phyloP scores from a whole-genome alignment of 352 stramenopile species.

The Globisporangium camurandrum region DNA sequence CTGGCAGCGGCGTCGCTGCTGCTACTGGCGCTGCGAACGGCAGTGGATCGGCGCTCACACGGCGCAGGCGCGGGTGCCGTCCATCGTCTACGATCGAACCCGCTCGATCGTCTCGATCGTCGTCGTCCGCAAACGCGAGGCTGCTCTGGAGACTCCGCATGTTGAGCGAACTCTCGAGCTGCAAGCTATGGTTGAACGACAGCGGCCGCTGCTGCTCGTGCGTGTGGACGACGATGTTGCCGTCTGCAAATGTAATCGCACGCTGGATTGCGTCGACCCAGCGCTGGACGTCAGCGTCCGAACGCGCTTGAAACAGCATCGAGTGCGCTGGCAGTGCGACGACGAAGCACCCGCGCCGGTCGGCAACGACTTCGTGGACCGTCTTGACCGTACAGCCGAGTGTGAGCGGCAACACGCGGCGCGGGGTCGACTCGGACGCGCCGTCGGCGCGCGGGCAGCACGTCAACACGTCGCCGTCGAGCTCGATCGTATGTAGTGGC shows the following conservation, averaged over 20 bases:
- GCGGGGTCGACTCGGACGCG: conserved; percentile 22
- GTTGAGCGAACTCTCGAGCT: conserved; percentile 43
- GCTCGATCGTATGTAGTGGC: conserved; percentile 58
- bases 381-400: conserved; percentile 47
- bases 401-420: conserved; percentile 32
- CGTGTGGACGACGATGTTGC: conserved; percentile 42
- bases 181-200: conserved; percentile 41
- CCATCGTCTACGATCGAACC: background rate
- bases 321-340: conserved; percentile 49
- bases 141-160: conserved; percentile 25
- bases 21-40: too few species aligned
- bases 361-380: conserved; percentile 52
- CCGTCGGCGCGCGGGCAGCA: conserved; percentile 25
- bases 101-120: conserved; percentile 8
- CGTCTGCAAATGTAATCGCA: conserved; percentile 63
- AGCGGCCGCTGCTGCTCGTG: too few species aligned
- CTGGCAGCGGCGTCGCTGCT: conserved; percentile 14
- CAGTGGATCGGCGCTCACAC: background rate
- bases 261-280: conserved; percentile 63
- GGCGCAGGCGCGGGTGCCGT: background rate
- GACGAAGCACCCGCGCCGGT: conserved; percentile 61
- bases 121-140: conserved; percentile 10
- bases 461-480: conserved; percentile 53
- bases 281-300: conserved; percentile 30
- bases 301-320: conserved; percentile 60